These are phyloP conservation scores for Backusella morwellensis DNA, from an alignment of 192 early-diverging fungal genomes.

Conservation along the genomic window DNA sequence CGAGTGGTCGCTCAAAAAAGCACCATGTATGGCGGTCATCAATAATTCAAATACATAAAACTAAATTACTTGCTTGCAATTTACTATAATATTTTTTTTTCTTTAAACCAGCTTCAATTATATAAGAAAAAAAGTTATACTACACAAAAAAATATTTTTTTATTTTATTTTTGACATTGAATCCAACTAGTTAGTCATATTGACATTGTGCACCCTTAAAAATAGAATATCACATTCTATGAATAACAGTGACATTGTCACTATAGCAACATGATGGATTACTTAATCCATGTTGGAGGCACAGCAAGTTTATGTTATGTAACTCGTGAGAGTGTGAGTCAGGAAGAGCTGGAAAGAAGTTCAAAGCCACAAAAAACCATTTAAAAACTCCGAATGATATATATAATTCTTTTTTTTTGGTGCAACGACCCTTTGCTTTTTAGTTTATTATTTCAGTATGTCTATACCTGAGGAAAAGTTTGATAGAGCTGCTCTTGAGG, in stretches of 20 bases:
- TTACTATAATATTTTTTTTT: too few relatives aligned
- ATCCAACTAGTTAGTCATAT: background rate
- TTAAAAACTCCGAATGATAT: background rate
- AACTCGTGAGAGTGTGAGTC: background rate
- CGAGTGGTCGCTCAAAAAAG: too few relatives aligned
- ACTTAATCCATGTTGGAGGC: background rate
- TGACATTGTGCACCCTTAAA: background rate
- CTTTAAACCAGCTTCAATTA: too few relatives aligned
- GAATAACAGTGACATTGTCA: background rate
- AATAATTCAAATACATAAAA: too few relatives aligned
- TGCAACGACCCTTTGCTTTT: background rate
- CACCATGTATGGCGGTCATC: too few relatives aligned
- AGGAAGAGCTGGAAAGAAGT: background rate
- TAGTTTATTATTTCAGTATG: background rate
- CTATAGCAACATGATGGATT: background rate
- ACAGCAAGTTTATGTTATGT: background rate
- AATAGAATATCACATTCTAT: background rate
- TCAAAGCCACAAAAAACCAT: background rate
- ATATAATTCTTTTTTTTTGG: background rate
- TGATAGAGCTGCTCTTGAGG: constrained; percentile 37
- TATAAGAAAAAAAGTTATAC: too few relatives aligned
- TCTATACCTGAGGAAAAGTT: constrained; percentile 12
- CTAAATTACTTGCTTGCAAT: too few relatives aligned
- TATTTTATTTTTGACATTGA: too few relatives aligned
- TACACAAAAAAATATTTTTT: too few relatives aligned